phyloP scores from a whole-genome alignment of 2,329 filamentous ascomycete species.

The Ophiostoma perfectum region DNA sequence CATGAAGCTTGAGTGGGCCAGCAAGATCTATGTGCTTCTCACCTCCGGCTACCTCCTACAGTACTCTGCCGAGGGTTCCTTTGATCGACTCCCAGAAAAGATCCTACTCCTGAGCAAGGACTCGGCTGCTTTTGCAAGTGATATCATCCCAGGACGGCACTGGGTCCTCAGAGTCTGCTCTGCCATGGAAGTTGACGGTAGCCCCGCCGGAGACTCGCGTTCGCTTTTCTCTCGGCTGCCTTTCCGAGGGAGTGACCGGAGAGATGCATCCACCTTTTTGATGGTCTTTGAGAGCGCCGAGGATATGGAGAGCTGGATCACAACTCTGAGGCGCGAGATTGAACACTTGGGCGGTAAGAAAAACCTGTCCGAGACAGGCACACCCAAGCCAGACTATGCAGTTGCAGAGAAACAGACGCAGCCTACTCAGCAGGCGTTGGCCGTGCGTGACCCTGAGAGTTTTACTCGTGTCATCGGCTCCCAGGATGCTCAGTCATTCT shows the following conservation, averaged over 20 bases:
- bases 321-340: slow-evolving; percentile 62
- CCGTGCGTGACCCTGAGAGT: slow-evolving; percentile 45
- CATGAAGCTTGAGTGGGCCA: slow-evolving; percentile 57
- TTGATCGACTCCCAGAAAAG: slow-evolving; percentile 68
- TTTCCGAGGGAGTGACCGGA: slow-evolving; percentile 53
- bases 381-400: slow-evolving; percentile 41
- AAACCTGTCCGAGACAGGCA: slow-evolving; percentile 55
- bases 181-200: slow-evolving; percentile 46
- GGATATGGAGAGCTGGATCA: slow-evolving; percentile 73
- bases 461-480: slow-evolving; percentile 39
- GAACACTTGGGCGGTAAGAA: slow-evolving; percentile 64
- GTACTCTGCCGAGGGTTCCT: slow-evolving; percentile 64
- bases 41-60: slow-evolving; percentile 69
- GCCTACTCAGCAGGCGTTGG: slow-evolving; percentile 37
- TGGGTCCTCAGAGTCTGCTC: slow-evolving; percentile 75
- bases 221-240: slow-evolving; percentile 62
- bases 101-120: slow-evolving; percentile 65
- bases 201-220: slow-evolving; percentile 48
- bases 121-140: slow-evolving; percentile 74
- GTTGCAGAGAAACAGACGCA: slow-evolving; percentile 28
- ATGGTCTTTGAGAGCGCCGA: slow-evolving; percentile 67
- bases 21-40: slow-evolving; percentile 67
- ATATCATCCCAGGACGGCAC: slow-evolving; percentile 71
- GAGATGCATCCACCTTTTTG: slow-evolving; percentile 58
- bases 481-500: slow-evolving; percentile 31